A percentile compares a stretch with the other conserved stretches of the same genome.
These are phyloP conservation scores for Fusarium sp. DNA, from an alignment of 2,329 filamentous ascomycete genomes.

Conservation along the genomic window DNA sequence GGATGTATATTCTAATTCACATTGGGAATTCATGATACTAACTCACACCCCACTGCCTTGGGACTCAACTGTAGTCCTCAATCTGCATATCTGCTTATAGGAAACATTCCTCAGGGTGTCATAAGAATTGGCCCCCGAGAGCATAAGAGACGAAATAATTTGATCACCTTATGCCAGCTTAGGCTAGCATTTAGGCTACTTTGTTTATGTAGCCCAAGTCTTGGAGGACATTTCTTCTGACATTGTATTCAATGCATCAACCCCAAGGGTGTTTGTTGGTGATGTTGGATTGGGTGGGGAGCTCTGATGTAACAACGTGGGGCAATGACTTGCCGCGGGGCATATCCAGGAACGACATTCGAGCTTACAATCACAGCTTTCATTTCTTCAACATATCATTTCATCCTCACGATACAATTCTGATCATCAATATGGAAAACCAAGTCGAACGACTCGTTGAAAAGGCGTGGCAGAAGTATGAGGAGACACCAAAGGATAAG, in stretches of 20 bases:
- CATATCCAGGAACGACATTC: constrained; percentile 21
- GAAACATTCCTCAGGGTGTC: too few species aligned
- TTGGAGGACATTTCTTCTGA: too few species aligned
- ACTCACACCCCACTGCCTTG: too few species aligned
- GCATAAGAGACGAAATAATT: too few species aligned
- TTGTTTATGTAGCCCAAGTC: too few species aligned
- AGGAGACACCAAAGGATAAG: constrained; percentile 59
- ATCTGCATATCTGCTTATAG: neutral
- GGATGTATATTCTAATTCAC: too few species aligned
- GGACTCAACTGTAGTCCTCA: neutral
- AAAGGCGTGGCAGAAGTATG: constrained; percentile 76
- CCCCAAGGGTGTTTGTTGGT: neutral
- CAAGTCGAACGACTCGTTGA: constrained; percentile 77
- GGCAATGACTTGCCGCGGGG: constrained; percentile 40
- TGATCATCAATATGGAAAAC: constrained; percentile 74
- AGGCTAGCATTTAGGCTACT: too few species aligned
- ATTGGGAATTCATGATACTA: too few species aligned
- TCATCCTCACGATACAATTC: neutral
- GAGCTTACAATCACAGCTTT: constrained; percentile 7
- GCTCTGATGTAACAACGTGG: constrained; percentile 45
- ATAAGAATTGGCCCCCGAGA: too few species aligned
- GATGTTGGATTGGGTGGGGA: constrained; percentile 25
- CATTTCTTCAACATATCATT: neutral
- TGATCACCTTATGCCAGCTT: too few species aligned
- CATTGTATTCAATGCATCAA: neutral